phyloP scores from a whole-genome alignment of 768 basidiomycete genomes.

The Naganishia randhawae region DNA sequence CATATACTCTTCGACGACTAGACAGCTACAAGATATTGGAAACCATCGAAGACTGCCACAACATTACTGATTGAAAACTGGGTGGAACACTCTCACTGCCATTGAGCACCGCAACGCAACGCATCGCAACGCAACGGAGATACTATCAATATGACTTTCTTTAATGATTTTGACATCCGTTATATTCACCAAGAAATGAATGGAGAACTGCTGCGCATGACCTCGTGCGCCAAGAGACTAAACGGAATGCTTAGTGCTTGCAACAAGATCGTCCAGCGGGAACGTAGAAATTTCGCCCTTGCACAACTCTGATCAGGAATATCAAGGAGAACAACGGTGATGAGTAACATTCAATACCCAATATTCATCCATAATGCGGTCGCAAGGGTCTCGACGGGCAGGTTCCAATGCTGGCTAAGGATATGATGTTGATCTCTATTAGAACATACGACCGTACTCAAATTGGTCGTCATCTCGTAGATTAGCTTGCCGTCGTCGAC shows the following conservation, averaged over 20 bases:
- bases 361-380: not conserved
- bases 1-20: no score
- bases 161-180: not conserved
- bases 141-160: not conserved
- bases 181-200: not conserved
- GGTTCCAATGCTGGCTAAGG: no score
- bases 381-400: no score
- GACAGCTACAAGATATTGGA: no score
- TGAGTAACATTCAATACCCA: not conserved
- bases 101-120: no score
- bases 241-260: not conserved
- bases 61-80: no score
- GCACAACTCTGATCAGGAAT: not conserved
- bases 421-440: not conserved
- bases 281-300: not conserved
- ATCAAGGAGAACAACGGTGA: not conserved
- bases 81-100: no score
- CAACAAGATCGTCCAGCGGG: not conserved
- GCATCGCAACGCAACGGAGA: no score
- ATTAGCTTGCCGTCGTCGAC: not conserved
- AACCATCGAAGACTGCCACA: no score
- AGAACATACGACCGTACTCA: not conserved
- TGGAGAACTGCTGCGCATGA: not conserved
- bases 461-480: not conserved
- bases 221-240: not conserved